Evolutionary conservation across 768 basidiomycete genomes (phyloP).

Genomic region (Auricularia sp.): DNA sequence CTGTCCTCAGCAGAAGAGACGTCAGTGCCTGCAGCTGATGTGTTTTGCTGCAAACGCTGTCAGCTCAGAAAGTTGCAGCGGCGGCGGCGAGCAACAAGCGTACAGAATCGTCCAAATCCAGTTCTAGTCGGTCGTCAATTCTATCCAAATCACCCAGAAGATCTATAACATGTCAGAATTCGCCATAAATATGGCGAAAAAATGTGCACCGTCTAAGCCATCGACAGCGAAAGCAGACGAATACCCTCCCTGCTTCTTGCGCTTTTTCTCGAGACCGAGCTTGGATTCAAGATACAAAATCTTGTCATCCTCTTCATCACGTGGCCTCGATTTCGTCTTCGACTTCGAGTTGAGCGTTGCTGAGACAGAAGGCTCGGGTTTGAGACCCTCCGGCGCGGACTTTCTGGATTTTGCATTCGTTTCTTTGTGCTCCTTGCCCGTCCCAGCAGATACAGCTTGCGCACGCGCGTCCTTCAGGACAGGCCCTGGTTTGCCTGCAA

Average conservation of each 20-base stretch:
- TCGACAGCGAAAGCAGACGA: conserved; percentile 46
- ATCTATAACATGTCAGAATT: conserved; percentile 42
- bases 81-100: too few relatives aligned
- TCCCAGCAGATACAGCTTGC: not conserved
- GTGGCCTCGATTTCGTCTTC: conserved; percentile 2
- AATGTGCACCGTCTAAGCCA: conserved; percentile 64
- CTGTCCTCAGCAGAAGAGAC: conserved; percentile 6
- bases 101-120: conserved; percentile 8
- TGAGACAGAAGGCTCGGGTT: conserved; percentile 4
- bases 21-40: not conserved
- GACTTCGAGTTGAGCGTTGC: conserved; percentile 6
- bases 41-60: not conserved
- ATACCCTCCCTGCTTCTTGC: conserved; percentile 32
- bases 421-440: conserved; percentile 2
- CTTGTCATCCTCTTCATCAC: conserved; percentile 72
- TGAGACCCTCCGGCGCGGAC: too few relatives aligned
- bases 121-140: conserved; percentile 16
- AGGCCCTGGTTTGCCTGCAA: not conserved
- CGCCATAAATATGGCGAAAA: conserved; percentile 14
- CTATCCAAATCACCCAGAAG: conserved; percentile 22
- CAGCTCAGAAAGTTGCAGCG: not conserved
- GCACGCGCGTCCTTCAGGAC: not conserved
- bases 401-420: conserved; percentile 2
- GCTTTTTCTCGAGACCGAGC: conserved; percentile 44
- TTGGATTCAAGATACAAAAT: conserved; percentile 76